Evolutionary conservation across 2,329 filamentous ascomycete genomes (phyloP), one percentile per base, ranked within the genome.

Genomic region (Grosmannia serpens): DNA sequence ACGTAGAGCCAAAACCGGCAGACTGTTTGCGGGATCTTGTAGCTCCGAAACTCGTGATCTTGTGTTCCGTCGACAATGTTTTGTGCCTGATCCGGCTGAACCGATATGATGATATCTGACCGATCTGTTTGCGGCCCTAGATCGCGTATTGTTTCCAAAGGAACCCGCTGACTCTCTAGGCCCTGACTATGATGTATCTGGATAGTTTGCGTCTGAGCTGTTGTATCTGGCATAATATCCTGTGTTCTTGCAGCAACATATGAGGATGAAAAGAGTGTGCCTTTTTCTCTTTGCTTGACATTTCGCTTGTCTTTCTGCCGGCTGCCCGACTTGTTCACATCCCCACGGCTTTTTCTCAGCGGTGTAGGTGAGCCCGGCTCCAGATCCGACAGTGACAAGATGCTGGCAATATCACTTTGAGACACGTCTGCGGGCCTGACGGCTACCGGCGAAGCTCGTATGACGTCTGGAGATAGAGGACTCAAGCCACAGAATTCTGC

Each of bases 1-100:
- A 75, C 74, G 62, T 84, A 83, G 20, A 87, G 72, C 84, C 84
- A 87, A 64, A 85, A 74, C n/a, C 84, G 81, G 22, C 69, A 72
- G 6, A 85, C 79, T 20, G 75, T 73, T 3, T 71, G 66, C 1
- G 82, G 80, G 26, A 87, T 75, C 54, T 74, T 76, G 70, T 80
- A 85, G 20, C 71, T 69, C 50, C 83, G 74, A 60, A 80, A 79
- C 56, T 86, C 74, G 64, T 84, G 76, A 58, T 81, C 73, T 58
- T 79, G 78, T 3, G 68, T 70, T 1, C 81, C 77, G 11, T 73
- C 67, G 11, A 77, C 63, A 38, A 87, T 79, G 15, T 74, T 67
- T 8, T 70, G 65, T n/a, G 83, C 73, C 2, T 76, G 73, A 9
- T 75, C 66, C 0, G 74, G 69, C 41, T 75, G 69, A 4, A 83